Conservation (phyloP, 192 early-diverging fungal genomes). For the Coemansia sp. region DNA sequence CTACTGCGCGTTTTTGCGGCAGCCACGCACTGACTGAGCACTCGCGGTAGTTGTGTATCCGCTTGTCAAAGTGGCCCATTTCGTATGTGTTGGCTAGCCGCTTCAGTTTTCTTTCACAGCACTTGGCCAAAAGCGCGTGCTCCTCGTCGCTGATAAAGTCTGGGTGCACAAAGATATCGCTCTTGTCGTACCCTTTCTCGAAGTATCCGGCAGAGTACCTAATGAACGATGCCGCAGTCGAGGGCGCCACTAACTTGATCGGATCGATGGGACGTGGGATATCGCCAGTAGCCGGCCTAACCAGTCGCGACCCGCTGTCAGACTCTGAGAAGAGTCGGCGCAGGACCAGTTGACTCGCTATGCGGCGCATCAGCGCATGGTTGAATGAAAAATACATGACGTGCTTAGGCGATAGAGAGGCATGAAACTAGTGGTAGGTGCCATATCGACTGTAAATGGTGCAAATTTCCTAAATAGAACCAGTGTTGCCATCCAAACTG, state of each 20-base stretch:
- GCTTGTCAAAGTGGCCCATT: conserved; percentile 74
- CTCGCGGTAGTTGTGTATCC: conserved; percentile 71
- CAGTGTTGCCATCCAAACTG: neutral
- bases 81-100: conserved; percentile 60
- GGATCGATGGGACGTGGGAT: conserved; percentile 33
- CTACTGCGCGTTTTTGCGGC: conserved; percentile 26
- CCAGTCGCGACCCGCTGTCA: conserved; percentile 18
- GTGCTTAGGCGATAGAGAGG: neutral
- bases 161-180: conserved; percentile 42
- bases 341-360: neutral
- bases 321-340: conserved; percentile 10
- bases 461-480: neutral
- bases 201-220: conserved; percentile 29
- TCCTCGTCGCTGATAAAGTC: conserved; percentile 41
- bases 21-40: conserved; percentile 68
- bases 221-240: conserved; percentile 14
- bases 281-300: conserved; percentile 14
- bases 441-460: neutral
- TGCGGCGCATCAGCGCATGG: neutral
- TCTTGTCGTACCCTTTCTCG: conserved; percentile 12
- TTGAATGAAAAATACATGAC: neutral
- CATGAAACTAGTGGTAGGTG: neutral
- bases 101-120: conserved; percentile 52
- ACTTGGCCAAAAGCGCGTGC: conserved; percentile 46
- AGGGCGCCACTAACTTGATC: conserved; percentile 18